These are phyloP conservation scores for Stipa capillata DNA, from an alignment of 176 grass and related monocot genomes.

Conservation along the genomic window DNA sequence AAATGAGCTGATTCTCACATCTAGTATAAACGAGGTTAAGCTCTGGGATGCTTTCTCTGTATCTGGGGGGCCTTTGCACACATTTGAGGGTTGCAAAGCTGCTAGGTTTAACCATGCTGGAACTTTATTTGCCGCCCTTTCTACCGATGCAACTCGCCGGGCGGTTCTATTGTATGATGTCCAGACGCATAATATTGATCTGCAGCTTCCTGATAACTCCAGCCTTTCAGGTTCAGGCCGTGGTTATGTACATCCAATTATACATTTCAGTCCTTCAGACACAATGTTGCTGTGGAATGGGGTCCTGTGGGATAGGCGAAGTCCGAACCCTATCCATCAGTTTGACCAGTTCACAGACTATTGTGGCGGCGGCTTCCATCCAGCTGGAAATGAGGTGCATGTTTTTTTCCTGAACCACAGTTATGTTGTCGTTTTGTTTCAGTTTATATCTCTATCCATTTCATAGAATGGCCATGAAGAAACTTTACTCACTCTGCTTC, in stretches of 20 bases:
- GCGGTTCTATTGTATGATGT: slow-evolving; percentile 86
- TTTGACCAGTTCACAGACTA: slow-evolving; percentile 99
- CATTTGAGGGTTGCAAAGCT: slow-evolving; percentile 83
- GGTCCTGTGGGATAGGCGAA: slow-evolving; percentile 77
- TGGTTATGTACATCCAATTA: slow-evolving; percentile 57
- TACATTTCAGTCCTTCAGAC: slow-evolving; percentile 92
- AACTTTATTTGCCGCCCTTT: slow-evolving; percentile 64
- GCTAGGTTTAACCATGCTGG: slow-evolving; percentile 83
- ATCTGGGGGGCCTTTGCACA: slow-evolving; percentile 61
- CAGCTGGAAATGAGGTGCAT: slow-evolving; percentile 89
- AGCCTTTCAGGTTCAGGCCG: slow-evolving; percentile 43
- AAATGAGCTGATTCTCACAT: slow-evolving; percentile 76
- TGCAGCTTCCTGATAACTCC: slow-evolving; percentile 55
- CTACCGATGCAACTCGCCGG: slow-evolving; percentile 33
- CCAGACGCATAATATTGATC: slow-evolving; percentile 51
- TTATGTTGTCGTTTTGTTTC: background rate
- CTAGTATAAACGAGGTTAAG: slow-evolving; percentile 63
- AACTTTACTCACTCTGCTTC: background rate
- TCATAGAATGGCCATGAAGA: background rate
- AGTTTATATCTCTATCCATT: background rate
- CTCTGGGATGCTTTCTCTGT: slow-evolving; percentile 70
- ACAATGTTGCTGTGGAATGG: slow-evolving; percentile 91
- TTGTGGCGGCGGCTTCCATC: slow-evolving; percentile 91
- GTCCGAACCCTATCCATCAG: slow-evolving; percentile 48
- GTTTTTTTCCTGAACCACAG: background rate